Percentiles rank a stretch among this genome's conserved stretches.
These are phyloP conservation scores for Nyssa sinensis DNA, from an alignment of 148 eudicot genomes.

Conservation along the genomic window DNA sequence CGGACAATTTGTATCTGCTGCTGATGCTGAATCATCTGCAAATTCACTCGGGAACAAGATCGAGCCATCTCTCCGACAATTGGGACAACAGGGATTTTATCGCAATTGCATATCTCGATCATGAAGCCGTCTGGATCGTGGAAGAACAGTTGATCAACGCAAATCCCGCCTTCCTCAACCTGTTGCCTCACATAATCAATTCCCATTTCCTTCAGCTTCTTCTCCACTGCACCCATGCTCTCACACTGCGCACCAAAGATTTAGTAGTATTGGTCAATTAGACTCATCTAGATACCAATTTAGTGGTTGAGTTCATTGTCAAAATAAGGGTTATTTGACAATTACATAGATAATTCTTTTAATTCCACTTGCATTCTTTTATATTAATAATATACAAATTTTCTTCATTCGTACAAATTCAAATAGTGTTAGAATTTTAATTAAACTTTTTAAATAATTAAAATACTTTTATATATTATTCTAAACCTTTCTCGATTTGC, in stretches of 20 bases:
- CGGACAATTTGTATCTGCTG: slow-evolving; percentile 33
- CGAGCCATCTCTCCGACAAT: slow-evolving; percentile 55
- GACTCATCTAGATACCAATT: no score
- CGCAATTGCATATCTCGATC: slow-evolving; percentile 88
- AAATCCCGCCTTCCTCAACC: slow-evolving; percentile 79
- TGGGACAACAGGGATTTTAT: slow-evolving; percentile 70
- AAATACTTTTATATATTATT: no score
- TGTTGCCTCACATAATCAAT: slow-evolving; percentile 47
- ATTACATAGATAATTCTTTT: no score
- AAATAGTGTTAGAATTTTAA: no score
- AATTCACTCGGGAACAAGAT: slow-evolving; percentile 58
- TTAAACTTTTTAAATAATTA: no score
- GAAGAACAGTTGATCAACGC: slow-evolving; percentile 84
- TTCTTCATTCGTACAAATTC: no score
- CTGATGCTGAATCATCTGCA: slow-evolving; percentile 40
- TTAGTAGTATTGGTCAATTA: no score
- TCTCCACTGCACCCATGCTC: slow-evolving; percentile 85
- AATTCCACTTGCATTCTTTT: no score
- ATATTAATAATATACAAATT: no score
- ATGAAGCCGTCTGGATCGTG: slow-evolving; percentile 93
- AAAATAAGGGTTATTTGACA: no score
- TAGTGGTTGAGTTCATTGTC: no score
- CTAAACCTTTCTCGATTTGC: no score
- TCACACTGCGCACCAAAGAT: slow-evolving; percentile 61
- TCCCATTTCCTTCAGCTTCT: slow-evolving; percentile 68